Conservation (phyloP, 1,284 basidiomycete genomes). For the Calocybe gambosa region DNA sequence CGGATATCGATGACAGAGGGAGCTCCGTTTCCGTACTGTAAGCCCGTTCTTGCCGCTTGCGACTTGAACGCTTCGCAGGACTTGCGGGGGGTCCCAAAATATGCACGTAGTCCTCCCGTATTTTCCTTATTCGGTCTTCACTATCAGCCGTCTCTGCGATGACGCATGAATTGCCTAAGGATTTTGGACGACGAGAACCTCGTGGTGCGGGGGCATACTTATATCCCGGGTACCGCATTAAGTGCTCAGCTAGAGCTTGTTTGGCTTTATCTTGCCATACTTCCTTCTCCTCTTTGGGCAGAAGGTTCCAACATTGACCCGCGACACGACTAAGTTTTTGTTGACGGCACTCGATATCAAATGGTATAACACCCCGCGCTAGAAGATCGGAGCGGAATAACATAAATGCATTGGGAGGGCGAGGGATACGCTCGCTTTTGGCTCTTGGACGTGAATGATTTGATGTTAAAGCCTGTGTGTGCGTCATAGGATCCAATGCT, state of each 20-base stretch:
- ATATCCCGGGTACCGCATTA: constrained; percentile 36
- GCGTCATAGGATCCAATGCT: background rate
- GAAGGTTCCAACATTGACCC: constrained; percentile 48
- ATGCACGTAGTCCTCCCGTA: constrained; percentile 20
- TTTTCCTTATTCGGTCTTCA: constrained; percentile 20
- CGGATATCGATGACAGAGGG: constrained; percentile 2
- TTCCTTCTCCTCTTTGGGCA: constrained; percentile 35
- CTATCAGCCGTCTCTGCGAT: constrained; percentile 8
- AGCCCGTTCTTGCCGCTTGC: constrained; percentile 7
- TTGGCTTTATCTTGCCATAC: constrained; percentile 41
- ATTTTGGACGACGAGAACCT: constrained; percentile 20
- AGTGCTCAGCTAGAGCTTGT: constrained; percentile 31
- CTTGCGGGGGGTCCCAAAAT: constrained; percentile 19
- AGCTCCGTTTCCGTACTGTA: constrained; percentile 3
- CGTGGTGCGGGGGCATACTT: constrained; percentile 39
- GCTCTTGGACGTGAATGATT: background rate
- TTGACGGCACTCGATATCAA: constrained; percentile 39
- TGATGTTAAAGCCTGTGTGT: background rate
- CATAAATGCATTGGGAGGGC: constrained; percentile 82
- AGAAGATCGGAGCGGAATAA: constrained; percentile 74
- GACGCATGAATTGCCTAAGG: constrained; percentile 5
- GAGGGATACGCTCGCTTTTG: constrained; percentile 43
- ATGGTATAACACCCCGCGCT: constrained; percentile 32
- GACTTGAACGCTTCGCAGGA: constrained; percentile 17
- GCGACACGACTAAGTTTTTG: constrained; percentile 55